phyloP scores from a whole-genome alignment of 225 moss, liverwort and hornwort genomes.

The Rhytidiadelphus loreus region DNA sequence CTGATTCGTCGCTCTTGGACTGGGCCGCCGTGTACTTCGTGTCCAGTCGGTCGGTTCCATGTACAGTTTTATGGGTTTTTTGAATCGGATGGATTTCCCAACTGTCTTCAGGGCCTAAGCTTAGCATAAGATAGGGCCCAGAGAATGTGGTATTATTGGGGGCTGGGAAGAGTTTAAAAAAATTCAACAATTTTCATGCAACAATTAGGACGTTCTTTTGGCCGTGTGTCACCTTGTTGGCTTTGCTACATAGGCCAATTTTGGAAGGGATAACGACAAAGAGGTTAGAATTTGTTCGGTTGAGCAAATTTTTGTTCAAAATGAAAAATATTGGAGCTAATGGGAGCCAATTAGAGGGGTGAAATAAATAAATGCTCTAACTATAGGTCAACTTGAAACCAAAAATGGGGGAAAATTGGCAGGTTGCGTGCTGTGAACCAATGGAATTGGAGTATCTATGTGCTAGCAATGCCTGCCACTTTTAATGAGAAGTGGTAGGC shows the following conservation, averaged over 20 bases:
- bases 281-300: fast-evolving
- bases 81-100: neutral
- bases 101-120: neutral
- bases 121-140: neutral
- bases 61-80: neutral
- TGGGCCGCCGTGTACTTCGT: neutral
- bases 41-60: neutral
- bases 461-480: no score
- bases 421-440: neutral
- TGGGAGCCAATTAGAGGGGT: neutral
- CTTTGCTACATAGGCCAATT: neutral
- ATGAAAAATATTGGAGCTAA: neutral
- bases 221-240: neutral
- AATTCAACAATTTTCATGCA: neutral
- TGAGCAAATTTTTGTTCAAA: neutral
- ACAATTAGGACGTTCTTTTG: neutral
- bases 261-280: fast-evolving
- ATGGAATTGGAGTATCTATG: neutral
- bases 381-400: neutral
- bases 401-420: fast-evolving
- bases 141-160: neutral
- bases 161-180: neutral
- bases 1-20: neutral
- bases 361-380: no score
- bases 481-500: no score